Conservation (phyloP, 345 rosid genomes). For the Cardamine occulta region DNA sequence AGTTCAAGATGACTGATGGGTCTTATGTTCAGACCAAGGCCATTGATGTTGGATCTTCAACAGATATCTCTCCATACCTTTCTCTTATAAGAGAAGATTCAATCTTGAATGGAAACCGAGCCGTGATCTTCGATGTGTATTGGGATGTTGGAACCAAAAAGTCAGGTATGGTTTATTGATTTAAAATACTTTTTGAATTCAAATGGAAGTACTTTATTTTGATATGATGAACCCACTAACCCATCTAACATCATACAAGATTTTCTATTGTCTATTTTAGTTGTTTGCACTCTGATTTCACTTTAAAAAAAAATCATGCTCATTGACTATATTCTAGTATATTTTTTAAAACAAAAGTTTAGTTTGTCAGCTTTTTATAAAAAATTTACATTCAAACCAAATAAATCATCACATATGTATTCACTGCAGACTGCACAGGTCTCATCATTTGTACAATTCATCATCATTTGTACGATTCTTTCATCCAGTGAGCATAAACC, state of each 20-base stretch:
- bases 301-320: no score
- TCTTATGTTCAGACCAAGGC: constrained; percentile 38
- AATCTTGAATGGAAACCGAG: constrained; percentile 29
- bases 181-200: no score
- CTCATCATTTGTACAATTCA: not conserved
- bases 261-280: no score
- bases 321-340: no score
- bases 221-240: not conserved
- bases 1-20: constrained; percentile 43
- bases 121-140: constrained; percentile 33
- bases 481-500: not conserved
- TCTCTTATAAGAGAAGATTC: constrained; percentile 40
- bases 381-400: not conserved
- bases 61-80: constrained; percentile 40
- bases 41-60: constrained; percentile 33
- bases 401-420: not conserved
- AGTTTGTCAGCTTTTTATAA: not conserved
- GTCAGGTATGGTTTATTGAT: not conserved
- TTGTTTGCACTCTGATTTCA: no score
- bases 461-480: not conserved
- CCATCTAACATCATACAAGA: not conserved
- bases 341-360: no score
- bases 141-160: constrained; percentile 29
- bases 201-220: not conserved
- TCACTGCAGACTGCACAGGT: not conserved